phyloP scores from a whole-genome alignment of 768 basidiomycete genomes.

The Boletus subcaerulescens region DNA sequence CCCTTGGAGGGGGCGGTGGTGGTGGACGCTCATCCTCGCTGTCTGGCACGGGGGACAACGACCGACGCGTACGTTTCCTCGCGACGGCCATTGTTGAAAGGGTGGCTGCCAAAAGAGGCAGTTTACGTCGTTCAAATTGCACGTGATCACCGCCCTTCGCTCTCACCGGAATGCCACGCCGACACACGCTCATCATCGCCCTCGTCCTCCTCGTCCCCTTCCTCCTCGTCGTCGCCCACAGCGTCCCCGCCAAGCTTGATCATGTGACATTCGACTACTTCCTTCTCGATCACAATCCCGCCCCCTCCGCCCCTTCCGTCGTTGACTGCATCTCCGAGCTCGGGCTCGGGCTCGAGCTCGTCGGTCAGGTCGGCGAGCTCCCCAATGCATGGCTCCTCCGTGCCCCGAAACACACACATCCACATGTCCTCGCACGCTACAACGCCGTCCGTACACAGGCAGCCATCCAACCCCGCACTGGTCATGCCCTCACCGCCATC shows the following conservation, averaged over 20 bases:
- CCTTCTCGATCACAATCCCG: slow-evolving; percentile 63
- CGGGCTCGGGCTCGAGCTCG: slow-evolving; percentile 79
- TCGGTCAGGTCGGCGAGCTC: slow-evolving; percentile 86
- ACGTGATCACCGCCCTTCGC: slow-evolving; percentile 10
- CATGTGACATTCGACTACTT: slow-evolving; percentile 81
- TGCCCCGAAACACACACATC: slow-evolving; percentile 34
- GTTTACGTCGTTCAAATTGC: neutral
- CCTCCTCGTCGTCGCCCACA: neutral
- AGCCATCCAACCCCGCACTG: slow-evolving; percentile 35
- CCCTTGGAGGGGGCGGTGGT: slow-evolving; percentile 7
- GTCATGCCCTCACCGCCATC: slow-evolving; percentile 50
- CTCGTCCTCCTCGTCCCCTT: slow-evolving; percentile 12
- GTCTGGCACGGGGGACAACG: slow-evolving; percentile 15
- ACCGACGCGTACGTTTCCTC: slow-evolving; percentile 27
- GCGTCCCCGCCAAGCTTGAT: slow-evolving; percentile 36
- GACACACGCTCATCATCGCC: slow-evolving; percentile 7
- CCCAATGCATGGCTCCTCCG: slow-evolving; percentile 81
- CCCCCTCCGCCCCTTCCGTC: slow-evolving; percentile 50
- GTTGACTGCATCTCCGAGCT: slow-evolving; percentile 57
- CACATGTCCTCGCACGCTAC: slow-evolving; percentile 46
- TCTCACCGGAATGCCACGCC: slow-evolving; percentile 8
- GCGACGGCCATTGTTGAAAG: slow-evolving; percentile 18
- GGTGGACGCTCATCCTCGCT: slow-evolving; percentile 13
- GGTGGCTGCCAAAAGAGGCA: slow-evolving; percentile 1
- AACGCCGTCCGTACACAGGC: slow-evolving; percentile 39